Conservation (phyloP, 192 early-diverging fungal genomes). For the Mortierella antarctica region DNA sequence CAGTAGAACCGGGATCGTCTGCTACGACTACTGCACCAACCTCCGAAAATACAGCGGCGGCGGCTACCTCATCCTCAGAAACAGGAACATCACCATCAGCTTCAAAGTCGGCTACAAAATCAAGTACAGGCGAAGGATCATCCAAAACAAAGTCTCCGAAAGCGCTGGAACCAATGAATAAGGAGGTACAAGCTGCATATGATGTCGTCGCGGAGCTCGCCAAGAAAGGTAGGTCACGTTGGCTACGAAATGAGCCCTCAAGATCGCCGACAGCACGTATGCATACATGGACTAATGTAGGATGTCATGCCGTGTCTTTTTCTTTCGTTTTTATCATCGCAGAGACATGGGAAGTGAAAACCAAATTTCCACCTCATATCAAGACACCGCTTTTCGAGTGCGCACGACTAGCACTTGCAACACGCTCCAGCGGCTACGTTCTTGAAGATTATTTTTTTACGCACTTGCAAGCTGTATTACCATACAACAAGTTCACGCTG, state of each 20-base stretch:
- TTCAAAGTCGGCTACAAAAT: background rate
- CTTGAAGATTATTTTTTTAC: constrained; percentile 59
- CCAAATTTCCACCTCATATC: constrained; percentile 58
- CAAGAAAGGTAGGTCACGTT: constrained; percentile 30
- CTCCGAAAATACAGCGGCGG: background rate
- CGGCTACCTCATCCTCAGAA: background rate
- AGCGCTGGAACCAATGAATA: constrained; percentile 40
- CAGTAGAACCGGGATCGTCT: background rate
- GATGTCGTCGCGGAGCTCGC: constrained; percentile 36
- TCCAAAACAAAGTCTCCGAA: constrained; percentile 10
- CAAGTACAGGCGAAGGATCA: background rate
- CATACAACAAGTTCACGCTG: constrained; percentile 66
- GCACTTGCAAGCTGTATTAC: constrained; percentile 57
- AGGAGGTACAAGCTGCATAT: constrained; percentile 37
- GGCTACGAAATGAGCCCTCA: background rate
- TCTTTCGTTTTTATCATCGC: background rate
- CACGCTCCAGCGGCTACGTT: constrained; percentile 42
- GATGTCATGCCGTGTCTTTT: too few species aligned
- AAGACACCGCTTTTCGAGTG: constrained; percentile 49
- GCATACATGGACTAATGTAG: background rate
- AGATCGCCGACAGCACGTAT: background rate
- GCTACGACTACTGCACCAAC: background rate
- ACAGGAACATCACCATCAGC: background rate
- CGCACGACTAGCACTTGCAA: constrained; percentile 27
- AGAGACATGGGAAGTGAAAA: constrained; percentile 64